These are phyloP conservation scores for Boechera stricta DNA, from an alignment of 345 rosid genomes.

Conservation along the genomic window DNA sequence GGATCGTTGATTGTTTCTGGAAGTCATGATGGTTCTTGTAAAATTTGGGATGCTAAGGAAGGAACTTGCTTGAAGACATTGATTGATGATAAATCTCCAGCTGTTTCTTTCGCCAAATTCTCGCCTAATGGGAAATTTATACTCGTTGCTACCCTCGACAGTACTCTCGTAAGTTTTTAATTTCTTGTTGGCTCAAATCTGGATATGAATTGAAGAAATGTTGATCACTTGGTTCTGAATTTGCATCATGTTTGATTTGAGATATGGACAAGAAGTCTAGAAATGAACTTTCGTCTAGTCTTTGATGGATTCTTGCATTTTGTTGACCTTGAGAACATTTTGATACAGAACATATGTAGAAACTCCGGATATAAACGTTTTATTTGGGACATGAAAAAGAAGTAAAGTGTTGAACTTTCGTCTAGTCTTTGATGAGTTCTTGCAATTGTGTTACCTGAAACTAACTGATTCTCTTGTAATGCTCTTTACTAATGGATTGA, in stretches of 20 bases:
- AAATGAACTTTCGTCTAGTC: background rate
- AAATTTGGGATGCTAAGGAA: conserved; percentile 86
- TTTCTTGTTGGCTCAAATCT: background rate
- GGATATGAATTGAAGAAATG: background rate
- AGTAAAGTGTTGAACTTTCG: background rate
- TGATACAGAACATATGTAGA: background rate
- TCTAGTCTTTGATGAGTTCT: conserved; percentile 14
- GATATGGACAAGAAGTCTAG: background rate
- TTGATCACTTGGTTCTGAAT: background rate
- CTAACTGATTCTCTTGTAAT: background rate
- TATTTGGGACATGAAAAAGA: background rate
- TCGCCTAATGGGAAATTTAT: conserved; percentile 94
- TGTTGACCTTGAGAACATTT: conserved; percentile 7
- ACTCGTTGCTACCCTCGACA: conserved; percentile 86
- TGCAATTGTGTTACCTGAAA: background rate
- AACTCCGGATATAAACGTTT: background rate
- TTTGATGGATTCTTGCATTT: background rate
- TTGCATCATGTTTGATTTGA: background rate
- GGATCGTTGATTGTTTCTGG: conserved; percentile 95
- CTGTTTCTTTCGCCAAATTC: conserved; percentile 90
- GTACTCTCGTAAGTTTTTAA: conserved; percentile 70
- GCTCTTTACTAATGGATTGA: conserved; percentile 11
- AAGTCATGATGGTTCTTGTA: conserved; percentile 88
- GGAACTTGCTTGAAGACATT: conserved; percentile 83
- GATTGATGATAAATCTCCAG: conserved; percentile 71